Base-by-base conservation (phyloP, 345 rosid species). In the Kernera saxatilis region DNA sequence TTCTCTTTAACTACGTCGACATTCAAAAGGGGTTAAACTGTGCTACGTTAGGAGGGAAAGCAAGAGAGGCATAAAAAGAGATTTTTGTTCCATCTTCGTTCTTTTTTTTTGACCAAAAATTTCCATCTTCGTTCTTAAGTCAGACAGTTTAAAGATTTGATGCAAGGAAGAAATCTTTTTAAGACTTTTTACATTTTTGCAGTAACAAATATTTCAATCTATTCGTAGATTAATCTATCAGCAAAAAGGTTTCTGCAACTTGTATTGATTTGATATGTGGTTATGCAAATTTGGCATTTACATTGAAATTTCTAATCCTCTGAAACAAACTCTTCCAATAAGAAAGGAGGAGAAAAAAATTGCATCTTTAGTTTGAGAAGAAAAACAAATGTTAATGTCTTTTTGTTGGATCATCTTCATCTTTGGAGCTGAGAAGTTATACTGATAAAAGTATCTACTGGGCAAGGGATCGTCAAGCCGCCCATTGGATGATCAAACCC, bases 361-460 rank as follows among this genome's bases (percentile, higher is more conserved):
- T 67, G 1, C 21, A 26, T 53, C 52, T 53, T 52, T 39, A 18
- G 14, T 17, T 67, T 36, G 35, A 35, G 12, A 12, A 3, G 1
- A 17, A 29, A 63, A 65, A 14, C 6, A 64, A 48, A 4, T 21
- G 15, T n/a, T 23, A 25, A 51, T 25, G 27, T 27, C 0, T 11
- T 7, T 25, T 51, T 11, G 39, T 54, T 68, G 54, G 52, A 53
- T 43, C 25, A 41, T 68, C 72, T 51, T 67, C 29, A 68, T 54
- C 53, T 52, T 55, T 68, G 64, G 21, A 68, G 29, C 15, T 37
- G 67, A 62, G 78, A 76, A 5, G 77, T 73, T 35, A 82, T 44
- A 14, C 75, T 57, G 18, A 80, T 36, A 76, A 84, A 84, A 6
- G 69, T 40, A 1, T 86, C 79, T 76, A 64, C 82, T 22, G 35